Base-by-base conservation (phyloP, 805 yeast genomes). In the Candida tammaniensis region DNA sequence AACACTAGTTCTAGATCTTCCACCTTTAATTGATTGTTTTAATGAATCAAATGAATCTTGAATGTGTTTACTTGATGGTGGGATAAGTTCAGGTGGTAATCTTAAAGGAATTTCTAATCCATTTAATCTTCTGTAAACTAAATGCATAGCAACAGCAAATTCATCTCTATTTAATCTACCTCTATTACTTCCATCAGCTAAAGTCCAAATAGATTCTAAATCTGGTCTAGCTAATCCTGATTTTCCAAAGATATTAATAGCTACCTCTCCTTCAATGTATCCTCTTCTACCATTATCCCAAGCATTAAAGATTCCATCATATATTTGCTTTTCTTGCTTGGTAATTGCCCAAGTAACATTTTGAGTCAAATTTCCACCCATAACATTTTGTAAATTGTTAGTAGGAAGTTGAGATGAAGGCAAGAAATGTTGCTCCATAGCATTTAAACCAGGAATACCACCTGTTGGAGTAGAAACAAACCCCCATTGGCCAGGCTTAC, bases 101-200 rank as follows among this genome's bases (percentile, higher is more conserved):
- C 79, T 68, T 30, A 70, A 54, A 16, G 98, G 98, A 32, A 93
- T 62, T n/a, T 83, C 86, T 44, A 76, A 78, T 2, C 97, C 97
- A 52, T 88, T 89, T 54, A 91, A 66, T 43, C 91, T 76, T 57
- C 96, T 77, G 62, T 93, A 91, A 27, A 91, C 91, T 39, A 91
- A 70, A 69, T 94, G 97, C 98, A 91, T 93, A 20, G 98, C 97
- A 22, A 93, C 88, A 0, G 96, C 83, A 64, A 91, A 93, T 57
- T 87, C 95, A 55, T 91, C 96, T 50, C 78, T 80, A 55, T 86
- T 85, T 46, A 91, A 76, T 53, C 76, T 79, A 4, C 97, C 96
- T 36, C 82, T 73, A 56, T 88, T 84, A 36, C 81, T 80, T 11
- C 81, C 74, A 56, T 93, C 98, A 36, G 89, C 77, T 46, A 91